phyloP scores from a whole-genome alignment of 768 basidiomycete genomes.

The Suillus discolor region DNA sequence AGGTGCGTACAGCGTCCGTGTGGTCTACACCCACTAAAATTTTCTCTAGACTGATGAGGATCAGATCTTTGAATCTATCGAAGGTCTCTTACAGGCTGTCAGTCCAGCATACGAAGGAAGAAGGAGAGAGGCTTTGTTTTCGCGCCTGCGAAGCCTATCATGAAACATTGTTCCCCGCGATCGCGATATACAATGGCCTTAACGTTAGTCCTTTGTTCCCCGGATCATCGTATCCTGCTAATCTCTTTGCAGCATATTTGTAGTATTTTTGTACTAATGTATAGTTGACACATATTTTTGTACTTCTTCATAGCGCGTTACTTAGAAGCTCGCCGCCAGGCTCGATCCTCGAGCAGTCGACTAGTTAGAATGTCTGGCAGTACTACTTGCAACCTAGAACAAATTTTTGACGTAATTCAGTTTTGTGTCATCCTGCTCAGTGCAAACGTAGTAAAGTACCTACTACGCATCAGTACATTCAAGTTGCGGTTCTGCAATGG shows the following conservation, averaged over 20 bases:
- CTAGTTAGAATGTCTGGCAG: background rate
- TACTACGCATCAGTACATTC: background rate
- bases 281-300: background rate
- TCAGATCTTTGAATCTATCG: conserved; percentile 56
- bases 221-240: background rate
- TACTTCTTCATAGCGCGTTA: background rate
- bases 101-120: conserved; percentile 57
- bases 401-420: background rate
- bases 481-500: conserved; percentile 24
- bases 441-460: background rate
- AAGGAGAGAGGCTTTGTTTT: conserved; percentile 48
- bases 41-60: conserved; percentile 27
- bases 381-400: background rate
- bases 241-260: conserved; percentile 4
- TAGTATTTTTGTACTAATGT: conserved; percentile 7
- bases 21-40: conserved; percentile 12
- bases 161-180: background rate
- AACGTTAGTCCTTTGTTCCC: conserved; percentile 1
- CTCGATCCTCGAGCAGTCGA: background rate
- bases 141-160: conserved; percentile 48
- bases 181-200: background rate
- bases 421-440: background rate
- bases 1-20: conserved; percentile 37
- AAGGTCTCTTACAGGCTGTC: conserved; percentile 53
- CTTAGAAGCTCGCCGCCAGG: background rate